These are phyloP conservation scores for Kokia cookei DNA, from an alignment of 441 rosid species.

Conservation along the genomic window DNA sequence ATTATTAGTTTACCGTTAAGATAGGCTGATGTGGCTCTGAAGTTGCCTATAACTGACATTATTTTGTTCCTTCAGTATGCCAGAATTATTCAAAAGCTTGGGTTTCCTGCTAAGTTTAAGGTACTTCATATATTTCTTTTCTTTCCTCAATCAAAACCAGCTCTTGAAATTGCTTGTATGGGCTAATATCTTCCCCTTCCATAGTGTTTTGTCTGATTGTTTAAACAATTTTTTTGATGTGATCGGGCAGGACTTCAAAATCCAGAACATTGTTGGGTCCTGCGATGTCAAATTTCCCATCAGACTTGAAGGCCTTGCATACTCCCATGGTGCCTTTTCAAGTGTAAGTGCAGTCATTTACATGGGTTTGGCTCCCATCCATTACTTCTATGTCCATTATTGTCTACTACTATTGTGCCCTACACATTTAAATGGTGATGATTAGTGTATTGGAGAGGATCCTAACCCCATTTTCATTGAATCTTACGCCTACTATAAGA, in stretches of 20 bases:
- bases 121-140: conserved; percentile 17
- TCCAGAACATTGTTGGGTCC: conserved; percentile 79
- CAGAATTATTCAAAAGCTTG: conserved; percentile 75
- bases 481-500: neutral
- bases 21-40: neutral
- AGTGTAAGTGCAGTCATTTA: conserved; percentile 37
- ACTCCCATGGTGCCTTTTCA: conserved; percentile 71
- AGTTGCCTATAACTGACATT: conserved; percentile 5
- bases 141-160: neutral
- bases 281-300: conserved; percentile 83
- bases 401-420: too few relatives aligned
- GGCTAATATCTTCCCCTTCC: neutral
- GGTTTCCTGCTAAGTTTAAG: conserved; percentile 83
- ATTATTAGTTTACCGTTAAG: neutral
- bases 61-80: conserved; percentile 48
- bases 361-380: too few relatives aligned
- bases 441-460: too few relatives aligned
- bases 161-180: neutral
- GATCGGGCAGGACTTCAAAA: conserved; percentile 62
- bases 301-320: conserved; percentile 75
- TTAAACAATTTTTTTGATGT: neutral
- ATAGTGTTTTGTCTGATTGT: neutral
- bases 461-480: neutral
- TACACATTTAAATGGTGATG: too few relatives aligned
- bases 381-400: too few relatives aligned